A percentile compares a stretch with the other conserved stretches of the same genome.
Evolutionary conservation across 495 filamentous ascomycete species (phyloP).

Genomic region (Trichoderma virens): DNA sequence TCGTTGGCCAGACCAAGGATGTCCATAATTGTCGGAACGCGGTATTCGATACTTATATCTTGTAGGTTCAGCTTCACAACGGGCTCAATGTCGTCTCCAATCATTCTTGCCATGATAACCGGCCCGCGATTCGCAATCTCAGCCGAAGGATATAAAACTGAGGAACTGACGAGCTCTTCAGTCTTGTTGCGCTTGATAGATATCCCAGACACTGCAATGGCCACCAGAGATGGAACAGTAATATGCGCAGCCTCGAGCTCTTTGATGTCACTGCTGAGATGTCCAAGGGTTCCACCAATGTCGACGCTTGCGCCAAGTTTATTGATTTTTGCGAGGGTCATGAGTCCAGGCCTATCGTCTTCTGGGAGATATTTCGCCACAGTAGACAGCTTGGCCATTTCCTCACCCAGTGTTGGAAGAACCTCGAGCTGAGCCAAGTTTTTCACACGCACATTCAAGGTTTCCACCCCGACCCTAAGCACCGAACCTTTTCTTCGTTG

Average conservation of each 20-base stretch:
- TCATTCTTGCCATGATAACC: slow-evolving; percentile 57
- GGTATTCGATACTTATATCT: slow-evolving; percentile 77
- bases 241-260: slow-evolving; percentile 75
- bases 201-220: slow-evolving; percentile 58
- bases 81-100: slow-evolving; percentile 91
- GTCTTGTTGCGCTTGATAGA: slow-evolving; percentile 51
- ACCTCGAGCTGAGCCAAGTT: slow-evolving; percentile 52
- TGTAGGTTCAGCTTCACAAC: slow-evolving; percentile 78
- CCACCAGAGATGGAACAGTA: slow-evolving; percentile 70
- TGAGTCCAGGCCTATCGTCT: slow-evolving; percentile 84
- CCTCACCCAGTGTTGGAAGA: slow-evolving; percentile 63
- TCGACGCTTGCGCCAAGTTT: slow-evolving; percentile 51
- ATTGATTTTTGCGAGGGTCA: slow-evolving; percentile 64
- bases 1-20: slow-evolving; percentile 62
- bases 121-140: slow-evolving; percentile 16
- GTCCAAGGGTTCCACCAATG: slow-evolving; percentile 57
- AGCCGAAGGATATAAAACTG: slow-evolving; percentile 28
- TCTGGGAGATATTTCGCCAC: slow-evolving; percentile 94
- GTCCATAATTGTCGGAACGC: slow-evolving; percentile 70
- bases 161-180: slow-evolving; percentile 57
- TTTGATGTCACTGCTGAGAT: slow-evolving; percentile 45
- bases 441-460: slow-evolving; percentile 47
- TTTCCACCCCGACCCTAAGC: slow-evolving; percentile 59
- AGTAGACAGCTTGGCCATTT: slow-evolving; percentile 71
- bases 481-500: slow-evolving; percentile 88